A percentile compares a stretch with the other conserved stretches of the same genome.
phyloP scores from a whole-genome alignment of 805 yeast genomes.

The Metschnikowia continentalis region DNA sequence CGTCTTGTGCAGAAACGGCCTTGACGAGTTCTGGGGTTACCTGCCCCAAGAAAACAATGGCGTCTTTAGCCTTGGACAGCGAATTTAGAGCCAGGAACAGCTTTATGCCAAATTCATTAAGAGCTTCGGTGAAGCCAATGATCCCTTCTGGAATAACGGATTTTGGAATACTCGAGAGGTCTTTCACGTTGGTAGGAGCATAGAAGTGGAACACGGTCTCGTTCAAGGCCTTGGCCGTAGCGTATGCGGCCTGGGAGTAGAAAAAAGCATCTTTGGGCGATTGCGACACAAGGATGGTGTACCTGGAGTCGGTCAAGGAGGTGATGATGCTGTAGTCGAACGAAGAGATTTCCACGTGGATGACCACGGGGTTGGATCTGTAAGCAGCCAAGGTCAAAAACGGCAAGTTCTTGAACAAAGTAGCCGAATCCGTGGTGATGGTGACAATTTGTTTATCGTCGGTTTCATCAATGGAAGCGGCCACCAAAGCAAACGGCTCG shows the following conservation, averaged over 20 bases:
- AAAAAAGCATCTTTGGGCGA: conserved; percentile 48
- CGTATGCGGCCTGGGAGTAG: conserved; percentile 55
- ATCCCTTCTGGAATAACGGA: neutral
- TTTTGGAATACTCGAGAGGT: conserved; percentile 5
- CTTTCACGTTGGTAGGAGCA: conserved; percentile 25
- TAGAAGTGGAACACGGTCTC: conserved; percentile 74
- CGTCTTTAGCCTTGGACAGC: conserved; percentile 37
- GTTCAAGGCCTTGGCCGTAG: conserved; percentile 45
- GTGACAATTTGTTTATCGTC: conserved; percentile 23
- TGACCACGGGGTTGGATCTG: conserved; percentile 43
- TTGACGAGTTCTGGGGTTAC: conserved; percentile 41
- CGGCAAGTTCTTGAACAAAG: conserved; percentile 59
- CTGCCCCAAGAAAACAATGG: conserved; percentile 63
- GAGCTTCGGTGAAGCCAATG: conserved; percentile 20
- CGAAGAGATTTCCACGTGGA: conserved; percentile 55
- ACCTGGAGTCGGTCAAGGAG: conserved; percentile 68
- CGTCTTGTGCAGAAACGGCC: conserved; percentile 34
- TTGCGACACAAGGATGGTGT: conserved; percentile 65
- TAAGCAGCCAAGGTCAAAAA: conserved; percentile 42
- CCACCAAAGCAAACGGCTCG: conserved; percentile 50
- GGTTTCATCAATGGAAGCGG: conserved; percentile 24
- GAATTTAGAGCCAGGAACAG: conserved; percentile 31
- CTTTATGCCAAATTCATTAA: conserved; percentile 21
- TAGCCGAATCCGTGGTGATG: conserved; percentile 49
- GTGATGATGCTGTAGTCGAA: conserved; percentile 67